These are phyloP conservation scores for Dioscorea cayenensis DNA, from an alignment of 116 monocot genomes.

Conservation along the genomic window DNA sequence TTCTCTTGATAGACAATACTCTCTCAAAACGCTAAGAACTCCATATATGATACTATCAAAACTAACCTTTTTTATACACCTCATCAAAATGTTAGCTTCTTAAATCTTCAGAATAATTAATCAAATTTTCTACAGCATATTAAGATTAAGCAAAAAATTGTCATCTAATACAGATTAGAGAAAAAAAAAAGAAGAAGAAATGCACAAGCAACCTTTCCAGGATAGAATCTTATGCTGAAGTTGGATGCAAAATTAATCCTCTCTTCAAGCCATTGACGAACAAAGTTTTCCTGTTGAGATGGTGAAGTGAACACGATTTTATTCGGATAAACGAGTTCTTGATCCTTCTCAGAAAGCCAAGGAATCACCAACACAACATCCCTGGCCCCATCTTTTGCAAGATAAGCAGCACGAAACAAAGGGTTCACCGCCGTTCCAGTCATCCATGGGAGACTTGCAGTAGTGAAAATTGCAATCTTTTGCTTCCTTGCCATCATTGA, in stretches of 20 bases:
- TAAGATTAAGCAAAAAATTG: too few relatives aligned
- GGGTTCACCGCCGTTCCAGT: slow-evolving; percentile 93
- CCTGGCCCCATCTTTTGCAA: slow-evolving; percentile 41
- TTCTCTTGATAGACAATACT: too few relatives aligned
- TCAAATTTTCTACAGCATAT: too few relatives aligned
- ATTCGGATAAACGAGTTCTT: slow-evolving; percentile 69
- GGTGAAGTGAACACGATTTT: slow-evolving; percentile 54
- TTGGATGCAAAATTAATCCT: slow-evolving; percentile 29
- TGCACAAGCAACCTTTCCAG: slow-evolving; percentile 53
- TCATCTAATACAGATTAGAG: background rate
- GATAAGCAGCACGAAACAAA: slow-evolving; percentile 86
- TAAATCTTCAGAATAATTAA: too few relatives aligned
- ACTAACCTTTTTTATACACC: too few relatives aligned
- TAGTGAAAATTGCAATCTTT: slow-evolving; percentile 79
- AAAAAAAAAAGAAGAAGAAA: background rate
- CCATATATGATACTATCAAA: too few relatives aligned
- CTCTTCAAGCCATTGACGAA: slow-evolving; percentile 65
- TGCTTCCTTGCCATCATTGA: slow-evolving; percentile 43
- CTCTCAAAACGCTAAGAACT: too few relatives aligned
- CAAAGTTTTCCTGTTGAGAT: slow-evolving; percentile 56
- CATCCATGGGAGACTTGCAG: slow-evolving; percentile 96
- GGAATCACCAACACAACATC: slow-evolving; percentile 71
- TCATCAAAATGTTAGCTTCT: too few relatives aligned
- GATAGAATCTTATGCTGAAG: slow-evolving; percentile 70
- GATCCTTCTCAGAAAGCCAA: slow-evolving; percentile 81